Base-by-base conservation (phyloP, 2,329 filamentous ascomycete species). In the Acarospora socialis region DNA sequence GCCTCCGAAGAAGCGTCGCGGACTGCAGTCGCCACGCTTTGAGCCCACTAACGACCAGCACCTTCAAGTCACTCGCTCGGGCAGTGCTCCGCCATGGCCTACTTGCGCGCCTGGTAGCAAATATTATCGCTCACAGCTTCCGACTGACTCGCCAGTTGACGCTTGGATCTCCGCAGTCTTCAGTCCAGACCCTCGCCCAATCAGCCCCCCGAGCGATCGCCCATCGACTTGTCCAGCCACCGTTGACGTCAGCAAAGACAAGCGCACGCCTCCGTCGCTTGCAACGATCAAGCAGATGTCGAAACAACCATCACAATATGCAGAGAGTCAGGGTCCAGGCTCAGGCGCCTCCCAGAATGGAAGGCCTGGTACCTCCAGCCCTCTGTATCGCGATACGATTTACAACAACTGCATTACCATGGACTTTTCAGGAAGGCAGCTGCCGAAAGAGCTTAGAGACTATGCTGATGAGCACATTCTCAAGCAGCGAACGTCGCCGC, bases 281-380 rank as follows among this genome's bases (percentile, higher is more conserved):
- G 20, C 29, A 31, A 22, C 7, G 10, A 21, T 29, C 20, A 17
- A 31, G 12, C 8, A 29, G 13, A 31, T 31, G 20, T 31, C 20
- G 20, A 12, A 31, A 22, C 20, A 21, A 31, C 17, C 10, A 31
- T 7, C 16, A 31, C 29, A 30, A 30, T 30, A 30, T 20, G 17
- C 28, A 8, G 17, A 29, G 20, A 31, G 29, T 31, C 6, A 7
- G 6, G 20, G 7, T 2, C 17, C 16, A 13, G 16, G 7, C 17
- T 31, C 20, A 22, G 19, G 12, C 20, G 15, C 7, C 20, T 31
- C 12, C 7, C 16, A 28, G 17, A 31, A 31, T 18, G 12, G 13
- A 21, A 13, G 17, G 19, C 19, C 20, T 6, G 19, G n/a, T 3
- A 31, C n/a, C 13, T 29, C 20, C 13, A 7, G 7, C 20, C 16